Evolutionary conservation across 1,139 yeast species (phyloP), one percentile per base, ranked within the genome.

Genomic region (Pichia norvegensis): DNA sequence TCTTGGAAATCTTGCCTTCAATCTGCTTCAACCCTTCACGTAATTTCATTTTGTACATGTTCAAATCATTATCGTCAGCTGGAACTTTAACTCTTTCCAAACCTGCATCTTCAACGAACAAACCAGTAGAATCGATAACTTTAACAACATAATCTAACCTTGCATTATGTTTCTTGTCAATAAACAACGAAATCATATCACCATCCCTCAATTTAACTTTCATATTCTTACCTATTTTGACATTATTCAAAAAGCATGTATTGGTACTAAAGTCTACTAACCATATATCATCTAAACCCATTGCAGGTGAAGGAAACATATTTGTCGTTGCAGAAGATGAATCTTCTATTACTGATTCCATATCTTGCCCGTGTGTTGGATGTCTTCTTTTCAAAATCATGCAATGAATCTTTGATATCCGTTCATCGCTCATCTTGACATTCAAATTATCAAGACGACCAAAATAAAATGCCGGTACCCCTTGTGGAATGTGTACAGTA

Each of bases 361-460:
- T 8, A n/a, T 40, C 35, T 13, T 31, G 29, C 5, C 40, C 47
- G 9, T 40, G 33, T 10, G 74, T 72, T 0, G 81, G 79, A 56
- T 80, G 85, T 46, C 84, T 67, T 50, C 75, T 72, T 55, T 81
- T 77, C 45, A 72, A 60, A 16, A 92, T 67, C 36, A 81, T 68
- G 60, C 97, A 88, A 61, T 92, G 97, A 4, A 82, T 72, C 52
- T 87, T 85, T 2, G 97, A 88, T 56, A 90, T 74, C 43, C 96
- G 68, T 54, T 76, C 83, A 56, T 88, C 96, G 36, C 74, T 69
- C 16, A 87, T 74, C 41, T 67, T 68, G 21, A 73, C 70, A 55
- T 81, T 79, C 49, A 85, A 78, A 1, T 76, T 51, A 11, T 55
- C 56, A 33, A 75, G 72, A 40, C 94, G 64, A 0, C 94, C 94